Evolutionary conservation across 2,329 filamentous ascomycete genomes (phyloP).

Genomic region (Alternaria consortialis): DNA sequence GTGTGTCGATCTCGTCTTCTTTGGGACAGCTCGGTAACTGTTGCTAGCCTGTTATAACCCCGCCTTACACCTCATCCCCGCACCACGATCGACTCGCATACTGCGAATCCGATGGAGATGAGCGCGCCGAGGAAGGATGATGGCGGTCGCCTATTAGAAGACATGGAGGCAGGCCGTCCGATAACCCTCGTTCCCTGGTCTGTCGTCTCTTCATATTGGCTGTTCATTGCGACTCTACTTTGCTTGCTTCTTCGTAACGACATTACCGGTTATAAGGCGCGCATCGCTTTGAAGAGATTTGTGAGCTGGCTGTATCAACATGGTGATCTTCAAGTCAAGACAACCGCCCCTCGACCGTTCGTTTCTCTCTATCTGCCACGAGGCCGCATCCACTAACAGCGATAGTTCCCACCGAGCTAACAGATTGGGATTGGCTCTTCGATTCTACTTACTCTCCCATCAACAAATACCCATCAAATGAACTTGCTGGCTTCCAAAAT

Average conservation of each 20-base stretch:
- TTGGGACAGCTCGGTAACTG: constrained; percentile 18
- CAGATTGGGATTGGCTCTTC: constrained; percentile 71
- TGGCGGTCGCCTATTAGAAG: constrained; percentile 4
- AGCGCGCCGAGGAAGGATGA: constrained; percentile 27
- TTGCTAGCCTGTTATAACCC: constrained; percentile 32
- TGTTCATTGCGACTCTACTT: not conserved
- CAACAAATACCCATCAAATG: constrained; percentile 47
- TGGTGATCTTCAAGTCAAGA: constrained; percentile 54
- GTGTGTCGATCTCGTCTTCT: constrained; percentile 18
- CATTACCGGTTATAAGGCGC: not conserved
- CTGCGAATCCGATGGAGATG: constrained; percentile 34
- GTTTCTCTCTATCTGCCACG: not conserved
- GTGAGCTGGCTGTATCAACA: constrained; percentile 21
- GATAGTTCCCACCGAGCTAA: constrained; percentile 62
- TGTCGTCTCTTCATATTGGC: not conserved
- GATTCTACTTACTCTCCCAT: constrained; percentile 64
- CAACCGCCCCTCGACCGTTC: constrained; percentile 56
- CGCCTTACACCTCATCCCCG: constrained; percentile 37
- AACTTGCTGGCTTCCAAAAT: constrained; percentile 65
- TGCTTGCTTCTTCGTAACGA: not conserved
- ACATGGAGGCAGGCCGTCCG: not conserved
- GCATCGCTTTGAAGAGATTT: not conserved
- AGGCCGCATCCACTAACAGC: constrained; percentile 8
- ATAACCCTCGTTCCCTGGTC: not conserved
- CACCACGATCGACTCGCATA: constrained; percentile 41